phyloP scores from a whole-genome alignment of 1,284 basidiomycete species.

The Papiliotrema flavescens region DNA sequence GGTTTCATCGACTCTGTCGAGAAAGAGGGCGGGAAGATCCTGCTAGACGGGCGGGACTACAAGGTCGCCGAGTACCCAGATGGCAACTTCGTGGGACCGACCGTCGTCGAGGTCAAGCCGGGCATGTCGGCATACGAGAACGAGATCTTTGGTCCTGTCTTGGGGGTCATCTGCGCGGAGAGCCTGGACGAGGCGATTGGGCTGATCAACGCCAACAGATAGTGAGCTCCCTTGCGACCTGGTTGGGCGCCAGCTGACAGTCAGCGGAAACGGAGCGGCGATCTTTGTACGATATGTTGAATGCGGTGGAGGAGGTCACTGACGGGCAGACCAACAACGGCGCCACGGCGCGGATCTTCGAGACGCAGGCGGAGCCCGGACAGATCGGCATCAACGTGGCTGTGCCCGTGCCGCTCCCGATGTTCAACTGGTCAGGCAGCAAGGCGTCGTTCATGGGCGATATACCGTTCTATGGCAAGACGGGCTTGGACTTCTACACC shows the following conservation, averaged over 20 bases:
- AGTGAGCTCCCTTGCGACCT: slow-evolving; percentile 49
- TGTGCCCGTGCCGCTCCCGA: slow-evolving; percentile 80
- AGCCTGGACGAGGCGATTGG: slow-evolving; percentile 87
- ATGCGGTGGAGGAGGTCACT: not conserved
- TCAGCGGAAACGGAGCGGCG: slow-evolving; percentile 78
- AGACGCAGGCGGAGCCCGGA: slow-evolving; percentile 82
- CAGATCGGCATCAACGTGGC: slow-evolving; percentile 94
- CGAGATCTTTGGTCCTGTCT: slow-evolving; percentile 93
- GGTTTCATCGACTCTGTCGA: slow-evolving; percentile 75
- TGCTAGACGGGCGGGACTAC: slow-evolving; percentile 77
- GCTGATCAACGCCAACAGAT: slow-evolving; percentile 83
- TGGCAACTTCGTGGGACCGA: slow-evolving; percentile 95
- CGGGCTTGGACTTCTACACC: slow-evolving; percentile 45
- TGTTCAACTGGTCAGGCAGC: slow-evolving; percentile 58
- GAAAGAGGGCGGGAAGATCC: slow-evolving; percentile 79
- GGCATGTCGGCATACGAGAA: slow-evolving; percentile 85
- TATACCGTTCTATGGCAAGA: slow-evolving; percentile 81
- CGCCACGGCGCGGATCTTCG: slow-evolving; percentile 92
- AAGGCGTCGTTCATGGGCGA: slow-evolving; percentile 80
- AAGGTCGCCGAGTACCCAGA: slow-evolving; percentile 72
- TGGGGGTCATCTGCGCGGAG: slow-evolving; percentile 74
- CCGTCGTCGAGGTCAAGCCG: slow-evolving; percentile 76
- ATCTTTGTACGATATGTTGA: slow-evolving; percentile 59
- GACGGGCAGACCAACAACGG: slow-evolving; percentile 71
- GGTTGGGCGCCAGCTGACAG: slow-evolving; percentile 1